These are phyloP conservation scores for Dictyostelium purpureum DNA, from an alignment of 78 protist genomes.

Conservation along the genomic window DNA sequence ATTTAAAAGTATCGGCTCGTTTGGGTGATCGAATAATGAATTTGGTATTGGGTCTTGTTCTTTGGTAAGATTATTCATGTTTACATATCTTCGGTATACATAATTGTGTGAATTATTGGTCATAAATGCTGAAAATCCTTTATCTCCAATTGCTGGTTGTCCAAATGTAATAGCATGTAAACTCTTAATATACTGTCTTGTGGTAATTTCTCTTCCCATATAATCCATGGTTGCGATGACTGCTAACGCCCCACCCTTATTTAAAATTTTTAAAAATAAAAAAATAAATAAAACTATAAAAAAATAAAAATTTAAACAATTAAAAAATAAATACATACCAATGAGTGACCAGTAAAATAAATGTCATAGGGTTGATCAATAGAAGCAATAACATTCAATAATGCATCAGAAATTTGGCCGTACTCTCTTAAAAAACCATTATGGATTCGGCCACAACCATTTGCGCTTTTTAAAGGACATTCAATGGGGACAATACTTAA, in stretches of 20 bases:
- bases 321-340: too few relatives aligned
- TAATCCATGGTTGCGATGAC: background rate
- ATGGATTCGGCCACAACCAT: slow-evolving; percentile 8
- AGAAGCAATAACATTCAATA: background rate
- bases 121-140: background rate
- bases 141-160: slow-evolving; percentile 9
- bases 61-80: background rate
- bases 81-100: slow-evolving; percentile 7
- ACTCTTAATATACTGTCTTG: background rate
- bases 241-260: slow-evolving; percentile 25
- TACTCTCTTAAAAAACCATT: background rate
- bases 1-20: background rate
- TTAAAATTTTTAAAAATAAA: too few relatives aligned
- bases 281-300: too few relatives aligned
- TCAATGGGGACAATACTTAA: background rate
- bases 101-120: background rate
- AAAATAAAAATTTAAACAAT: too few relatives aligned
- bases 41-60: background rate
- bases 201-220: background rate
- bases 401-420: background rate
- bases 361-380: slow-evolving; percentile 1
- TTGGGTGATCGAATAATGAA: background rate
- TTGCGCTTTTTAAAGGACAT: background rate
- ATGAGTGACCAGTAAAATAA: slow-evolving; percentile 37
- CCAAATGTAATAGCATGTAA: slow-evolving; percentile 25